Evolutionary conservation across 192 early-diverging fungal species (phyloP).

Genomic region (Chytriomyces sp.): DNA sequence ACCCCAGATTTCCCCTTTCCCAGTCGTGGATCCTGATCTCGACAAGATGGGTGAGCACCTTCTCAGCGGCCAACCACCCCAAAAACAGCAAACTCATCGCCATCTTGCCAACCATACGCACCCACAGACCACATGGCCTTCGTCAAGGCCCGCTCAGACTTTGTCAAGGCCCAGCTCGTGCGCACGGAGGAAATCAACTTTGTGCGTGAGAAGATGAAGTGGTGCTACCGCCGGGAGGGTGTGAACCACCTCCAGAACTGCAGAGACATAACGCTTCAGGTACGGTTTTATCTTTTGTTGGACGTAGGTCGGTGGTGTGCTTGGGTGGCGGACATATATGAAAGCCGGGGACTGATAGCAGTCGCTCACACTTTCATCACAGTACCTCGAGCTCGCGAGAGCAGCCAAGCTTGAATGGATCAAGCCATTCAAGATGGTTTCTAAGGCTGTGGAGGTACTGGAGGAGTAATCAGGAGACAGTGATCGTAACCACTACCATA

Average conservation of each 20-base stretch:
- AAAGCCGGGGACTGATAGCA: too few species aligned
- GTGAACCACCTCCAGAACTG: constrained; percentile 96
- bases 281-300: too few species aligned
- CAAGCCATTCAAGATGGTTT: constrained; percentile 13
- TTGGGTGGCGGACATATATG: too few species aligned
- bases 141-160: constrained; percentile 72
- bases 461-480: not conserved
- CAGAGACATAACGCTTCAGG: constrained; percentile 73
- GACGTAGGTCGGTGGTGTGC: too few species aligned
- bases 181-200: constrained; percentile 84
- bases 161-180: constrained; percentile 89
- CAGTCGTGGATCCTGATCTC: constrained; percentile 43
- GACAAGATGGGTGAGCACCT: constrained; percentile 35
- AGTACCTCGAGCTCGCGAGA: constrained; percentile 70
- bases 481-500: not conserved
- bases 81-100: constrained; percentile 1
- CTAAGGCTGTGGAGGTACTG: constrained; percentile 1
- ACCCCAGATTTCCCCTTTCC: constrained; percentile 44
- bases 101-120: not conserved
- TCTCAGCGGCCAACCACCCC: not conserved
- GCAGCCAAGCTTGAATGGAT: constrained; percentile 35
- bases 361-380: too few species aligned
- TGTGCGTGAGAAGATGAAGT: constrained; percentile 80
- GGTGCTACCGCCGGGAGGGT: constrained; percentile 91
- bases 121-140: constrained; percentile 52